Percentiles rank a stretch among this genome's conserved stretches.
Evolutionary conservation across 2,329 filamentous ascomycete species (phyloP).

Genomic region (Aspergillus piperis): DNA sequence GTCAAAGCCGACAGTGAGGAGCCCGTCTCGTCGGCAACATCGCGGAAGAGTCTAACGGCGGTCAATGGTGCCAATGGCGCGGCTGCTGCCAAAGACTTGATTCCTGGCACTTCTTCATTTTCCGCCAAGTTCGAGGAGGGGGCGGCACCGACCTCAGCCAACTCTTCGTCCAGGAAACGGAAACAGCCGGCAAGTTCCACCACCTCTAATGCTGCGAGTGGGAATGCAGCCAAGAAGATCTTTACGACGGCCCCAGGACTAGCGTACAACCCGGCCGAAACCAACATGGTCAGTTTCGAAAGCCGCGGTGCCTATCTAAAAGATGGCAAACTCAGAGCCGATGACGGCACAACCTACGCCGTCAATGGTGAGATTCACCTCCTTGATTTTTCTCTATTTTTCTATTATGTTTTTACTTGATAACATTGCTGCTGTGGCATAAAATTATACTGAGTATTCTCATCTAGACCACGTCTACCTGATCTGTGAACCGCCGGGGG

Average conservation of each 20-base stretch:
- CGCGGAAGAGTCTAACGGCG: conserved; percentile 43
- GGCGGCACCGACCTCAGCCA: background rate
- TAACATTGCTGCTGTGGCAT: no score
- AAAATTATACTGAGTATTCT: no score
- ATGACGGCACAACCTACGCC: conserved; percentile 82
- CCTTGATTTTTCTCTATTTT: conserved; percentile 19
- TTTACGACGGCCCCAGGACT: conserved; percentile 38
- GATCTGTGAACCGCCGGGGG: conserved; percentile 93
- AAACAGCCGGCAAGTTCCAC: conserved; percentile 64
- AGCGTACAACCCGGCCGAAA: conserved; percentile 52
- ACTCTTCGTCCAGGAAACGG: conserved; percentile 70
- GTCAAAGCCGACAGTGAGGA: conserved; percentile 43
- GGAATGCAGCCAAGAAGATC: conserved; percentile 37
- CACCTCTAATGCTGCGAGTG: conserved; percentile 34
- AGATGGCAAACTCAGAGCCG: conserved; percentile 77
- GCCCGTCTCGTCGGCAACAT: conserved; percentile 37
- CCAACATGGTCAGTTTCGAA: conserved; percentile 89
- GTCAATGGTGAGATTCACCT: conserved; percentile 73
- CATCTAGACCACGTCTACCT: conserved; percentile 78
- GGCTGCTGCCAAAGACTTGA: conserved; percentile 45
- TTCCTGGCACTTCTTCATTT: conserved; percentile 62
- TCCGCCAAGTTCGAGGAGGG: conserved; percentile 50
- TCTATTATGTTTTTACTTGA: background rate
- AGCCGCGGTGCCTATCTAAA: conserved; percentile 68
- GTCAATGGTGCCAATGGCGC: conserved; percentile 34